A percentile compares a stretch with the other conserved stretches of the same genome.
These are phyloP conservation scores for Pestalotiopsis sp. DNA, from an alignment of 2,329 filamentous ascomycete species.

Conservation along the genomic window DNA sequence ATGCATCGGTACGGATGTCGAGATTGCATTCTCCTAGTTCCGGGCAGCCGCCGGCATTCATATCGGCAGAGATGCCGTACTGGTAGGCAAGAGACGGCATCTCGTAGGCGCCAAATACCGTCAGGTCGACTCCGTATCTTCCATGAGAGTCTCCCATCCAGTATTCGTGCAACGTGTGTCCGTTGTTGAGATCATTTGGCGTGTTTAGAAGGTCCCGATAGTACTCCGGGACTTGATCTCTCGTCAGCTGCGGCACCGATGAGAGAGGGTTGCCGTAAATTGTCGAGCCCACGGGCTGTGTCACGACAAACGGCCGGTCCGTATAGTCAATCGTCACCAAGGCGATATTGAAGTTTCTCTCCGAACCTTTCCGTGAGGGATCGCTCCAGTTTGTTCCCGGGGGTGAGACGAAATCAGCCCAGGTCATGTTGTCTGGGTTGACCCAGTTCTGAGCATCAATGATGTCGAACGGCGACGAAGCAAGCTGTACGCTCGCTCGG, in stretches of 20 bases:
- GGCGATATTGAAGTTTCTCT: constrained; percentile 58
- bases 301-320: constrained; percentile 52
- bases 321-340: constrained; percentile 55
- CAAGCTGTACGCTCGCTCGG: too few species aligned
- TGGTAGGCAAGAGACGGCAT: constrained; percentile 50
- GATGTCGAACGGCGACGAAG: constrained; percentile 45
- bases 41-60: constrained; percentile 53
- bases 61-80: constrained; percentile 51
- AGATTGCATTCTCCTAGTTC: constrained; percentile 42
- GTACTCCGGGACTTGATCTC: constrained; percentile 50
- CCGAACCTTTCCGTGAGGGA: constrained; percentile 42
- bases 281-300: constrained; percentile 44
- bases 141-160: constrained; percentile 60
- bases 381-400: constrained; percentile 53
- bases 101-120: constrained; percentile 53
- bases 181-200: constrained; percentile 50
- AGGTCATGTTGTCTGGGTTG: constrained; percentile 57
- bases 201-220: constrained; percentile 54
- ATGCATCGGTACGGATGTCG: constrained; percentile 51
- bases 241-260: constrained; percentile 39
- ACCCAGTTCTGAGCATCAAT: constrained; percentile 56
- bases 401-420: constrained; percentile 48
- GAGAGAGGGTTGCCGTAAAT: constrained; percentile 54
- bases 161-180: constrained; percentile 57
- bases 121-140: constrained; percentile 54